A percentile compares a stretch with the other conserved stretches of the same genome.
phyloP scores from a whole-genome alignment of 495 filamentous ascomycete genomes.

The Daldinia loculata region DNA sequence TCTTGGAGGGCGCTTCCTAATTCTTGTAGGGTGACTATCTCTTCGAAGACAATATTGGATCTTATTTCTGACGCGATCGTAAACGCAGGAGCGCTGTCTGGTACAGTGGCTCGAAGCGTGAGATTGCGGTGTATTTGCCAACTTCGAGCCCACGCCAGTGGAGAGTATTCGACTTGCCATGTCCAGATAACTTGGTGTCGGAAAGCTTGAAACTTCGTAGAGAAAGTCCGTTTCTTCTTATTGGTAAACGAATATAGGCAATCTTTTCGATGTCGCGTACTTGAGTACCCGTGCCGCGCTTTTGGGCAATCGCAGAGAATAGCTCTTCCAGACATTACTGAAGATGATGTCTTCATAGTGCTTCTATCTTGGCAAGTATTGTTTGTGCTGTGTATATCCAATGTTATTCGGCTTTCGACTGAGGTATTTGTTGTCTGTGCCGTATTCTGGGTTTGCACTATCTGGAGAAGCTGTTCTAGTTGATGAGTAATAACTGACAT shows the following conservation, averaged over 20 bases:
- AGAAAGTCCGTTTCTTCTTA: conserved; percentile 8
- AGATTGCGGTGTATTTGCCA: conserved; percentile 17
- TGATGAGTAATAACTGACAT: not conserved
- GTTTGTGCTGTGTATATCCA: not conserved
- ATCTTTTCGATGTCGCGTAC: conserved; percentile 1
- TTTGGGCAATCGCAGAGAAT: conserved; percentile 11
- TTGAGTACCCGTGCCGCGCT: not conserved
- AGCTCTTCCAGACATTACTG: not conserved
- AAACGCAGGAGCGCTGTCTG: conserved; percentile 2
- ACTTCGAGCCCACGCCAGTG: not conserved
- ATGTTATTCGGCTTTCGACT: not conserved
- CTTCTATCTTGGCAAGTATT: not conserved
- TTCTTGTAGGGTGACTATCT: not conserved
- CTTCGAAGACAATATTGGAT: not conserved
- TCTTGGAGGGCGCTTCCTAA: not conserved
- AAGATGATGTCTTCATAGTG: not conserved
- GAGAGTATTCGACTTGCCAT: conserved; percentile 7
- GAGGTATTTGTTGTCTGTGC: not conserved
- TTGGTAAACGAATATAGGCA: conserved; percentile 12
- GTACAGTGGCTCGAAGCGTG: conserved; percentile 11
- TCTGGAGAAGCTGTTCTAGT: not conserved
- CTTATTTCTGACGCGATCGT: not conserved
- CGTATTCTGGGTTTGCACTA: not conserved
- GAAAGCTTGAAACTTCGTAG: not conserved
- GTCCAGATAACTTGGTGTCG: not conserved